Percentiles rank a stretch among this genome's conserved stretches.
Evolutionary conservation across 768 basidiomycete species (phyloP).

Genomic region (Lyophyllum decastes): DNA sequence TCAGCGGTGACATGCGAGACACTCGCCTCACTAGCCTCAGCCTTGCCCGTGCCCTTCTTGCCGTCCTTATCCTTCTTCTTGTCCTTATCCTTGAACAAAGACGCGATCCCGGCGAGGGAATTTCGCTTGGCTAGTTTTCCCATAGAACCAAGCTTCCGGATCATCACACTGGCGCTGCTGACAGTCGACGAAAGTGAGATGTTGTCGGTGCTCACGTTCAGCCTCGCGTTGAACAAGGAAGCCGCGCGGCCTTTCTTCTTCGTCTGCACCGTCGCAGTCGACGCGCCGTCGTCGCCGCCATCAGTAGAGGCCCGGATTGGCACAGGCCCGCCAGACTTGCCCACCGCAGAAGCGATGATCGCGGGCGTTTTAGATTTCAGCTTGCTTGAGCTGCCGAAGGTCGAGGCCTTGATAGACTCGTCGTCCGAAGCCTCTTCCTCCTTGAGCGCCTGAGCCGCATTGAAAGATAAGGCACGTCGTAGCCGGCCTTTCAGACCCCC

Average conservation of each 20-base stretch:
- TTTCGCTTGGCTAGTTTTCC: constrained; percentile 88
- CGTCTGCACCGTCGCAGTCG: constrained; percentile 46
- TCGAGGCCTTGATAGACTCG: constrained; percentile 39
- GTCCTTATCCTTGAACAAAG: constrained; percentile 89
- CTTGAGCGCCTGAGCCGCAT: constrained; percentile 55
- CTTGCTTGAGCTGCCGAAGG: constrained; percentile 28
- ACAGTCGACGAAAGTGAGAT: constrained; percentile 95
- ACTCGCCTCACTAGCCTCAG: constrained; percentile 60
- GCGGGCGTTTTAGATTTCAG: constrained; percentile 34
- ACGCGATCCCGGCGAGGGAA: constrained; percentile 88
- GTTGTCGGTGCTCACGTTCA: constrained; percentile 91
- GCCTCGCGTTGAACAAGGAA: constrained; percentile 82
- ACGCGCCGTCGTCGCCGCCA: constrained; percentile 40
- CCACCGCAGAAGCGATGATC: constrained; percentile 28
- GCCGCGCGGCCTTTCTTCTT: constrained; percentile 78
- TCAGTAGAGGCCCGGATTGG: constrained; percentile 27
- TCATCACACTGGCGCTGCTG: constrained; percentile 93
- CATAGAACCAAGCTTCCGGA: constrained; percentile 90
- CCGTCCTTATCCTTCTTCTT: constrained; percentile 52
- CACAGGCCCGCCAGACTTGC: constrained; percentile 18
- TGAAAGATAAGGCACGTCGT: constrained; percentile 72
- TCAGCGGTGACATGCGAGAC: constrained; percentile 86
- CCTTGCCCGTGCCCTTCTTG: constrained; percentile 50
- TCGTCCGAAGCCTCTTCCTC: constrained; percentile 56
- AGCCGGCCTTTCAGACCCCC: constrained; percentile 79